Evolutionary conservation across 2,329 filamentous ascomycete species (phyloP), one percentile per base, ranked within the genome.

Genomic region (Metarhizium sp.): DNA sequence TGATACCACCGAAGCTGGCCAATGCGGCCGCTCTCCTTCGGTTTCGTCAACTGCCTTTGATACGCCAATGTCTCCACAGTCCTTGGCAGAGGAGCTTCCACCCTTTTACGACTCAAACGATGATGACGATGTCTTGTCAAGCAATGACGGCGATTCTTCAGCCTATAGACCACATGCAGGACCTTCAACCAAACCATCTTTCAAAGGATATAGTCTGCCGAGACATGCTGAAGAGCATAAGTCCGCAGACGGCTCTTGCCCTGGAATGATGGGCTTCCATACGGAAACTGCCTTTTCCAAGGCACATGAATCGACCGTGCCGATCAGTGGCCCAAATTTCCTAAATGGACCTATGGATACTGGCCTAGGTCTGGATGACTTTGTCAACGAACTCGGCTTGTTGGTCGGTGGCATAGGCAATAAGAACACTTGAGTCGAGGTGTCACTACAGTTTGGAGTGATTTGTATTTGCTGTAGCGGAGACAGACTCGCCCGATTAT

Each of bases 361-460:
- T 4, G 70, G 69, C 18, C 61, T 75, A 4, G 72, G 69, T 25
- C 61, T 75, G 5, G 72, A 74, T 50, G 70, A 74, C 55, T 72
- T 75, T 58, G 69, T 65, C 46, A 69, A 59, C 52, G 79, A 81
- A 63, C 67, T 81, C 58, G 71, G 75, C 54, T 81, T 78, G 77
- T 77, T 81, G 64, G 75, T 74, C 11, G 72, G 75, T 36, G 67
- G 73, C 29, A 78, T 81, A 58, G 69, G 69, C 52, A 67, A 62
- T 32, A 71, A 68, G 59, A 51, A 53, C 14, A 47, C 58, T 50
- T 67, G 55, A 63, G 47, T 20, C 11, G 11, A 48, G n/a, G 42
- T 20, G 6, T 16, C 8, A 45, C 42, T 18, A 45, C 8, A 11
- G 18, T 11, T 11, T 11, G n/a, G 42, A 16, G 11, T 7, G 42